phyloP scores from a whole-genome alignment of 805 yeast genomes.

The Tetrapisispora phaffii region DNA sequence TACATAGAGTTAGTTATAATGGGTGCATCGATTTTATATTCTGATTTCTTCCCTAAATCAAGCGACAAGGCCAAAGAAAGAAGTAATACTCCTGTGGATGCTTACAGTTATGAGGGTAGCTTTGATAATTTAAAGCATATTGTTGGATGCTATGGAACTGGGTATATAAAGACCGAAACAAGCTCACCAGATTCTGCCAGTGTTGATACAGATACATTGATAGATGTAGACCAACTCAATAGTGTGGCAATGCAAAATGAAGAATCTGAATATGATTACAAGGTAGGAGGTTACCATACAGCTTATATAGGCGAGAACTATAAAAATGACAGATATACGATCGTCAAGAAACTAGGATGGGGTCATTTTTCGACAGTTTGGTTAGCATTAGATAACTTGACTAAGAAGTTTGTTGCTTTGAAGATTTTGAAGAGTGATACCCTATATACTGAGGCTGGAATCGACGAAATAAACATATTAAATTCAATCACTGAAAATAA shows the following conservation, averaged over 20 bases:
- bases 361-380: constrained; percentile 96
- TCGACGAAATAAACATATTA: constrained; percentile 80
- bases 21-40: constrained; percentile 1
- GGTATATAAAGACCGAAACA: background rate
- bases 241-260: constrained; percentile 41
- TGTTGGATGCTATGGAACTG: background rate
- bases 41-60: background rate
- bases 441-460: constrained; percentile 86
- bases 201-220: background rate
- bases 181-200: background rate
- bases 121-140: no score
- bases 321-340: constrained; percentile 63
- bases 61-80: background rate
- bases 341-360: constrained; percentile 93
- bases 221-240: background rate
- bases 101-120: background rate
- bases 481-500: constrained; percentile 40
- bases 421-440: constrained; percentile 86
- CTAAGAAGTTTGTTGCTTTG: constrained; percentile 74
- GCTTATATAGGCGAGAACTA: constrained; percentile 79
- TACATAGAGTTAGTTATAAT: background rate
- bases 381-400: constrained; percentile 58
- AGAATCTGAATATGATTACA: constrained; percentile 78
- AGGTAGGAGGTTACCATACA: constrained; percentile 92
- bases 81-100: no score